phyloP scores from a whole-genome alignment of 208 protist genomes.

The Plasmodiophora brassicae region DNA sequence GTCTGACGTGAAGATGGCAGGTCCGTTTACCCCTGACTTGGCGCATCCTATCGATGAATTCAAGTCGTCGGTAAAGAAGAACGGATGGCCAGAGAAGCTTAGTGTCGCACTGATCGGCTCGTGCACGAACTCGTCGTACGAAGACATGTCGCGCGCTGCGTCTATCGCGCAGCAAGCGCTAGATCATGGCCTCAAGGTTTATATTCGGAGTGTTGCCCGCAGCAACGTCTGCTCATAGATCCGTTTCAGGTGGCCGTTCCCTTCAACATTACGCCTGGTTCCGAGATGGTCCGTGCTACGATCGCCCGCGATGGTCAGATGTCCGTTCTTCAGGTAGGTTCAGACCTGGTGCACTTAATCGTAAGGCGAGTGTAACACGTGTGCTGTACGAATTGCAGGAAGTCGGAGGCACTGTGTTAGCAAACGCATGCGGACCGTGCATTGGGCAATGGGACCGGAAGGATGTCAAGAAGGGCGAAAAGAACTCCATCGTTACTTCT shows the following conservation, averaged over 20 bases:
- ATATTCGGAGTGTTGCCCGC: too few relatives aligned
- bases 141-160: conserved; percentile 69
- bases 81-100: conserved; percentile 69
- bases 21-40: conserved; percentile 73
- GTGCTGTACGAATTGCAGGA: too few relatives aligned
- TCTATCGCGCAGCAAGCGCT: conserved; percentile 64
- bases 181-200: conserved; percentile 62
- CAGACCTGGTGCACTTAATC: too few relatives aligned
- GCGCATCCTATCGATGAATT: conserved; percentile 58
- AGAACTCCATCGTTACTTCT: conserved; percentile 78
- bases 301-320: conserved; percentile 66
- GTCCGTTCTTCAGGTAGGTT: too few relatives aligned
- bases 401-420: conserved; percentile 68
- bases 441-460: conserved; percentile 74
- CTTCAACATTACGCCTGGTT: conserved; percentile 74
- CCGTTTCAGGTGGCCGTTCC: too few relatives aligned
- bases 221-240: too few relatives aligned
- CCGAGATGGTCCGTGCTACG: conserved; percentile 74
- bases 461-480: conserved; percentile 56
- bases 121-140: conserved; percentile 77
- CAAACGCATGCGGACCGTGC: conserved; percentile 78
- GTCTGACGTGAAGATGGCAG: neutral
- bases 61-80: conserved; percentile 52
- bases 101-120: conserved; percentile 69
- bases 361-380: too few relatives aligned